phyloP scores from a whole-genome alignment of 75 land plant species.

The Pinus taeda region DNA sequence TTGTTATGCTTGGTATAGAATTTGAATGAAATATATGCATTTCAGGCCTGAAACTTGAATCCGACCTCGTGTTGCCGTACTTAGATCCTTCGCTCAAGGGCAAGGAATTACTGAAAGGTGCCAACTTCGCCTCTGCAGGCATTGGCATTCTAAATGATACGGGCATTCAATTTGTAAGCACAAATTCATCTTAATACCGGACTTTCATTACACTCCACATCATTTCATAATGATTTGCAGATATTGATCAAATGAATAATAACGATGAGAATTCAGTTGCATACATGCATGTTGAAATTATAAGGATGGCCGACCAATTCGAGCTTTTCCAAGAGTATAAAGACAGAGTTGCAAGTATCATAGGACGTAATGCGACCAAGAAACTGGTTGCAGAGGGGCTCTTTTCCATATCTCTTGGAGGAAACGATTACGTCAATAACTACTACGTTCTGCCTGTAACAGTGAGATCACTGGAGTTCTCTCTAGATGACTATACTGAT shows the following conservation, averaged over 20 bases:
- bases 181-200: too few species aligned
- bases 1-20: conserved; percentile 2
- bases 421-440: conserved; percentile 85
- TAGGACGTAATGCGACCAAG: conserved; percentile 33
- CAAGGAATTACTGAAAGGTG: conserved; percentile 35
- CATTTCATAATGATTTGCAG: too few species aligned
- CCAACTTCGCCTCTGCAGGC: conserved; percentile 60
- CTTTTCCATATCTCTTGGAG: conserved; percentile 47
- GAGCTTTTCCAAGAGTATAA: conserved; percentile 48
- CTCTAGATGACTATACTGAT: conserved; percentile 40
- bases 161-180: conserved; percentile 46
- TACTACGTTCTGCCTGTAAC: conserved; percentile 61
- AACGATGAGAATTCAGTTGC: background rate
- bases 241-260: too few species aligned
- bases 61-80: conserved; percentile 18
- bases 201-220: too few species aligned
- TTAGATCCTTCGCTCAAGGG: conserved; percentile 24
- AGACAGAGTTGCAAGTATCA: conserved; percentile 18
- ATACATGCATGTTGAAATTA: conserved; percentile 43
- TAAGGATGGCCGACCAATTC: conserved; percentile 51
- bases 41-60: conserved; percentile 23
- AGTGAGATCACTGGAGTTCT: conserved; percentile 37
- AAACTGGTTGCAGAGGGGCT: conserved; percentile 36
- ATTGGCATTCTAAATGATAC: conserved; percentile 53
- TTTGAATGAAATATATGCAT: background rate